These are phyloP conservation scores for Pinus albicaulis DNA, from an alignment of 75 land plant species.

Conservation along the genomic window DNA sequence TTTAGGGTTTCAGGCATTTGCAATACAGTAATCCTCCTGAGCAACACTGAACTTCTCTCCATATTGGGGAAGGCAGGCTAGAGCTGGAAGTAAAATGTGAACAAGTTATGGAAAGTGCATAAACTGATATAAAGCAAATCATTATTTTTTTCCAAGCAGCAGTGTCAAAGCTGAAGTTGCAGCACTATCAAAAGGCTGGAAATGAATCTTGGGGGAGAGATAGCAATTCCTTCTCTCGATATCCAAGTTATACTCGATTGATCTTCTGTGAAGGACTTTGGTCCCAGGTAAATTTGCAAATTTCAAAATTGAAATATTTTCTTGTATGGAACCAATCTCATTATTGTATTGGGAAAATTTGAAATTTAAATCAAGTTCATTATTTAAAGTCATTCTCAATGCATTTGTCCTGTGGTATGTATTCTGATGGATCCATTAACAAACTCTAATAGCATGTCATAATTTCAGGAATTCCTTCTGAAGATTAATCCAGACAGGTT, in stretches of 20 bases:
- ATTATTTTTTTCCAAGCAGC: neutral
- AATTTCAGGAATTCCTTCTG: conserved; percentile 26
- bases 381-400: no score
- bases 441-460: neutral
- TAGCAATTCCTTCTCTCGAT: neutral
- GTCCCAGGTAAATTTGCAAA: conserved; percentile 18
- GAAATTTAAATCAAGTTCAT: neutral
- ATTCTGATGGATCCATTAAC: neutral
- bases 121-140: neutral
- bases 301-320: neutral
- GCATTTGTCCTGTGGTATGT: no score
- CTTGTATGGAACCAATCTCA: neutral
- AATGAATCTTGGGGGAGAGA: conserved; percentile 11
- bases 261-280: conserved; percentile 32
- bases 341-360: neutral
- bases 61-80: conserved; percentile 19
- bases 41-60: conserved; percentile 46
- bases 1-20: neutral
- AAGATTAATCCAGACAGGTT: conserved; percentile 25
- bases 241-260: neutral
- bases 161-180: neutral
- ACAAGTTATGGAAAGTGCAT: conserved; percentile 15
- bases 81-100: conserved; percentile 30
- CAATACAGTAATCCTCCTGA: conserved; percentile 19
- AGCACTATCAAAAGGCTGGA: neutral